Evolutionary conservation across 768 basidiomycete species (phyloP).

Genomic region (Lactarius tabidus): DNA sequence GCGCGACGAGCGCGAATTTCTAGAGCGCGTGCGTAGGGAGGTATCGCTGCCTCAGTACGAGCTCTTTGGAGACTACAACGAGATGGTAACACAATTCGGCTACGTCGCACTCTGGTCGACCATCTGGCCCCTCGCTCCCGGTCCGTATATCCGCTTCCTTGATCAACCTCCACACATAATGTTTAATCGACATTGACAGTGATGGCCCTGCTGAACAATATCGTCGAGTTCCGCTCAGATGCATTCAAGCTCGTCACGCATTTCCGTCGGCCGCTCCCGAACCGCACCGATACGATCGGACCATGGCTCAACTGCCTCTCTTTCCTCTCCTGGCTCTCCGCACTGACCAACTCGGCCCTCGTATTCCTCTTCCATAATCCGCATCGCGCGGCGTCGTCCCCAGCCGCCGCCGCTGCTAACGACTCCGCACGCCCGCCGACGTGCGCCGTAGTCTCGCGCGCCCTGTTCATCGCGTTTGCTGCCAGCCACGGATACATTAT

Average conservation of each 20-base stretch:
- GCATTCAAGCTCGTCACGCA: constrained; percentile 94
- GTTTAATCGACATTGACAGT: no score
- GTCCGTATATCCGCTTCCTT: constrained; percentile 41
- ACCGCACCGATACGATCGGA: constrained; percentile 87
- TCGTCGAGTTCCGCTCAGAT: constrained; percentile 87
- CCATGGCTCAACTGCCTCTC: constrained; percentile 90
- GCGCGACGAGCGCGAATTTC: constrained; percentile 63
- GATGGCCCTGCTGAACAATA: constrained; percentile 89
- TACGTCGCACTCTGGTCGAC: constrained; percentile 90
- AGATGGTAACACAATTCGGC: constrained; percentile 96
- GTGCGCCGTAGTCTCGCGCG: constrained; percentile 29
- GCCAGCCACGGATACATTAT: constrained; percentile 87
- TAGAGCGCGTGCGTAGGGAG: constrained; percentile 75
- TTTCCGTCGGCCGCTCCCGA: constrained; percentile 76
- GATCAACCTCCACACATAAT: no score
- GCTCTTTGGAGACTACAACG: constrained; percentile 84
- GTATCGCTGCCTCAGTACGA: constrained; percentile 77
- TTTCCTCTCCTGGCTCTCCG: constrained; percentile 85
- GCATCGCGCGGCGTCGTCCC: constrained; percentile 29
- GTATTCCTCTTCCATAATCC: constrained; percentile 77
- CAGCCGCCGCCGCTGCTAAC: constrained; percentile 11
- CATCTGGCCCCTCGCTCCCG: constrained; percentile 88
- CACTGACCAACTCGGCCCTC: constrained; percentile 84
- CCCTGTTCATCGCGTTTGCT: constrained; percentile 57
- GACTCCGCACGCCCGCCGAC: not conserved